Conservation (phyloP, 176 grass and related monocot species). For the Avena eriantha region DNA sequence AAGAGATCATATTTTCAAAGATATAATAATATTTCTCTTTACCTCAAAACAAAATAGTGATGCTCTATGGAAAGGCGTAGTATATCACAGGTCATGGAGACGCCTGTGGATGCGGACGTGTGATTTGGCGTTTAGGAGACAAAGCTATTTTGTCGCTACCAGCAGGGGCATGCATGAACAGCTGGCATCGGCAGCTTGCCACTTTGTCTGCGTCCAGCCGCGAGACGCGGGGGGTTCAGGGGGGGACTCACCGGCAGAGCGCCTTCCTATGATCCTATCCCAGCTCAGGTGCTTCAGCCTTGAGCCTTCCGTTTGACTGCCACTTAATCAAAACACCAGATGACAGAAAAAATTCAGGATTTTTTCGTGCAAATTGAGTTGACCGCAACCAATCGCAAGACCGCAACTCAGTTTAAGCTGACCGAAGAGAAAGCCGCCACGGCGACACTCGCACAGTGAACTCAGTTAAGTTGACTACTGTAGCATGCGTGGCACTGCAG, state of each 20-base stretch:
- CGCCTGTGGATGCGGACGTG: background rate
- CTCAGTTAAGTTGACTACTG: background rate
- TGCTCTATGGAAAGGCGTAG: background rate
- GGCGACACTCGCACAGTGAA: background rate
- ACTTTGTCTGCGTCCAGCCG: background rate
- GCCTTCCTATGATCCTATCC: background rate
- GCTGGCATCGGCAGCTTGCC: background rate
- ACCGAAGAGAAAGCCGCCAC: too few relatives aligned
- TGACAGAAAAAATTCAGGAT: too few relatives aligned
- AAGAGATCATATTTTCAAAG: background rate
- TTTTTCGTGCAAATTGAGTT: too few relatives aligned
- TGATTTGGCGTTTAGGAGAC: slow-evolving; percentile 22
- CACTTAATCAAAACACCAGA: background rate
- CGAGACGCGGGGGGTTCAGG: background rate
- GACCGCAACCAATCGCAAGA: too few relatives aligned
- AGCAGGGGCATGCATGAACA: background rate
- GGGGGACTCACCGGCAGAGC: background rate
- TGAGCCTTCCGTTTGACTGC: background rate
- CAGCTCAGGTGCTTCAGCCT: background rate
- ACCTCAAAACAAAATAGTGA: background rate
- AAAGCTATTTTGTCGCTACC: slow-evolving; percentile 7
- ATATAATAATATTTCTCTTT: background rate
- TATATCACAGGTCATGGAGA: background rate
- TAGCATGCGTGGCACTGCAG: background rate
- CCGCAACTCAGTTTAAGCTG: too few relatives aligned